Conservation (phyloP, 1,139 yeast species). For the Saccharomycopsis hybrid region DNA sequence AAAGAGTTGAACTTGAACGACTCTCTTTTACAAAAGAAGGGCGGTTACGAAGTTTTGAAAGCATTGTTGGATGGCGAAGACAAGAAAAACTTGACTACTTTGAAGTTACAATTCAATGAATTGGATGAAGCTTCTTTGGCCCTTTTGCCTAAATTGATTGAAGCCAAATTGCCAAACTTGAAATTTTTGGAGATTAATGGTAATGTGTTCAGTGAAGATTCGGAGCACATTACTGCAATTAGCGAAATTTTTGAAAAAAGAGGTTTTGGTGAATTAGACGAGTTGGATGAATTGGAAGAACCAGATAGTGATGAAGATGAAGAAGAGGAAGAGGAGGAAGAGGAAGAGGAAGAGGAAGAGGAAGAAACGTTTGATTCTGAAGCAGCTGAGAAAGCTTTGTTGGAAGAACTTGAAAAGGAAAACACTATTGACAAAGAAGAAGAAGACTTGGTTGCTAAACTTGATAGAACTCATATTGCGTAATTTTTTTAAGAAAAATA, state of each 20-base stretch:
- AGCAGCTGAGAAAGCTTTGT: constrained; percentile 10
- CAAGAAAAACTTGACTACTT: constrained; percentile 38
- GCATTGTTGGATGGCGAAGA: constrained; percentile 39
- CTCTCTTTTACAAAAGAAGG: constrained; percentile 75
- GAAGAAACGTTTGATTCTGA: constrained; percentile 17
- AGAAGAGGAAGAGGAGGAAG: constrained; percentile 61
- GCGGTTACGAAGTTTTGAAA: constrained; percentile 51
- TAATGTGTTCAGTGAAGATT: constrained; percentile 80
- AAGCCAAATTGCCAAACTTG: constrained; percentile 53
- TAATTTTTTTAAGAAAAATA: too few species aligned
- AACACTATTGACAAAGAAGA: constrained; percentile 11
- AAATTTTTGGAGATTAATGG: constrained; percentile 80
- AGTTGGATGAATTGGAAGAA: constrained; percentile 90
- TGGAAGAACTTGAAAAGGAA: constrained; percentile 12
- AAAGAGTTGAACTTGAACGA: constrained; percentile 82
- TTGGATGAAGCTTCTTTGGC: constrained; percentile 61
- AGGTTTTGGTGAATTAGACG: constrained; percentile 80
- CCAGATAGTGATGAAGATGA: constrained; percentile 81
- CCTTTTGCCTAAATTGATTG: constrained; percentile 47
- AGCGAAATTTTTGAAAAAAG: constrained; percentile 60
- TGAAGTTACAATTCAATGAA: constrained; percentile 87
- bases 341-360: constrained; percentile 41
- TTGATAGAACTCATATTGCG: constrained; percentile 12
- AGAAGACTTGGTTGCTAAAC: constrained; percentile 16
- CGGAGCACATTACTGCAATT: constrained; percentile 49